Evolutionary conservation across 805 yeast genomes (phyloP).

Genomic region (Brettanomyces bruxellensis): DNA sequence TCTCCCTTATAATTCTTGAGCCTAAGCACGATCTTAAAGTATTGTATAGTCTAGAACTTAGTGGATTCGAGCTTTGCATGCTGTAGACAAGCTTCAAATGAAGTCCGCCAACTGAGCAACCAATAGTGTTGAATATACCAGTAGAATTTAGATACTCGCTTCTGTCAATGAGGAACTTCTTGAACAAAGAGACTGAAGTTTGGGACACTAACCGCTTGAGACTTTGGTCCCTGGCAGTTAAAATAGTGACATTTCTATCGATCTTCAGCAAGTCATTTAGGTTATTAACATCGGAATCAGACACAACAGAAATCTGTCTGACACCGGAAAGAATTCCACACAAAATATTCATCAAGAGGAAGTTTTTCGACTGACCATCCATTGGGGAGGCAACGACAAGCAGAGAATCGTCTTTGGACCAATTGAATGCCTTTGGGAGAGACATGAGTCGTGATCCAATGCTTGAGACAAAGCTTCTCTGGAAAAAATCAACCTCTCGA

Average conservation of each 20-base stretch:
- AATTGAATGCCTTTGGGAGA: slow-evolving; percentile 17
- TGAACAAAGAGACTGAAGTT: slow-evolving; percentile 11
- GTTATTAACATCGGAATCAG: neutral
- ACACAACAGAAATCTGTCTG: slow-evolving; percentile 16
- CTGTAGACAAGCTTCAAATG: slow-evolving; percentile 35
- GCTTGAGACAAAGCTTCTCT: slow-evolving; percentile 27
- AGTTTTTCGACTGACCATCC: slow-evolving; percentile 11
- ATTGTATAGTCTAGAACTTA: slow-evolving; percentile 23
- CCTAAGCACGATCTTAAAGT: slow-evolving; percentile 36
- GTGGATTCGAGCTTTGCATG: slow-evolving; percentile 8
- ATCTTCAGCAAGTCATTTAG: neutral
- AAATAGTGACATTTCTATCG: slow-evolving; percentile 21
- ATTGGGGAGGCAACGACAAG: slow-evolving; percentile 10
- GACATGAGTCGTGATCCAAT: slow-evolving; percentile 27
- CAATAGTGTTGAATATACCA: slow-evolving; percentile 37
- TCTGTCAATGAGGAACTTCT: slow-evolving; percentile 23
- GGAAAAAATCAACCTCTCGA: slow-evolving; percentile 20
- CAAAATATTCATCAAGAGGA: slow-evolving; percentile 29
- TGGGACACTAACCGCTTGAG: slow-evolving; percentile 16
- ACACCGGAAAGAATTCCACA: slow-evolving; percentile 30
- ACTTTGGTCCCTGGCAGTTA: slow-evolving; percentile 21
- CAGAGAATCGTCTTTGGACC: slow-evolving; percentile 20
- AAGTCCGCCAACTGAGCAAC: slow-evolving; percentile 14
- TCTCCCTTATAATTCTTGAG: slow-evolving; percentile 44
- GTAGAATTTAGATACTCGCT: slow-evolving; percentile 35